phyloP scores from a whole-genome alignment of 306 rosid genomes.

The Inga leiocalycina region DNA sequence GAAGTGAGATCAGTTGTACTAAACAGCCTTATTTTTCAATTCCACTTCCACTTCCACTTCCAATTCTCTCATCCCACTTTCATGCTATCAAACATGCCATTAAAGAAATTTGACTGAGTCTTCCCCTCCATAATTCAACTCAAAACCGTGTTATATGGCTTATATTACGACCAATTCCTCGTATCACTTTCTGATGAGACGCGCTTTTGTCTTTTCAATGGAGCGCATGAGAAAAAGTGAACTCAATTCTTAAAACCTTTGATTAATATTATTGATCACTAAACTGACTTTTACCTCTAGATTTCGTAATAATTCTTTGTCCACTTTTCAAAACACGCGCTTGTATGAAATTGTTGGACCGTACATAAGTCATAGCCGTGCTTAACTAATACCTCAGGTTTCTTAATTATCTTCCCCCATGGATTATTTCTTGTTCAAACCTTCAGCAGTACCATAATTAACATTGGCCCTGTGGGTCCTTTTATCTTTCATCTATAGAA shows the following conservation, averaged over 20 bases:
- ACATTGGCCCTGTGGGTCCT: too few relatives aligned
- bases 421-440: too few relatives aligned
- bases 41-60: too few relatives aligned
- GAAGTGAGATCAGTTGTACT: too few relatives aligned
- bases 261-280: background rate
- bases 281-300: background rate
- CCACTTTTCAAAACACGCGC: background rate
- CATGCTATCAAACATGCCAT: too few relatives aligned
- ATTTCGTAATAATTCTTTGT: background rate
- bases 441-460: too few relatives aligned
- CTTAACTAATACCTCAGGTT: background rate
- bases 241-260: background rate
- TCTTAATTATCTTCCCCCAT: background rate
- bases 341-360: background rate
- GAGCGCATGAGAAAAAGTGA: background rate
- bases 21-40: too few relatives aligned
- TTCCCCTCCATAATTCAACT: background rate
- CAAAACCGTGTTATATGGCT: conserved; percentile 39
- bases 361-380: background rate
- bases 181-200: conserved; percentile 5
- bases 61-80: too few relatives aligned
- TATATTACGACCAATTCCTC: conserved; percentile 29
- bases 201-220: conserved; percentile 12
- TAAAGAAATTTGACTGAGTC: conserved; percentile 22
- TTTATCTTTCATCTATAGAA: too few relatives aligned